Conservation (phyloP, 75 land plant genomes). For the Gnetum montanum region DNA sequence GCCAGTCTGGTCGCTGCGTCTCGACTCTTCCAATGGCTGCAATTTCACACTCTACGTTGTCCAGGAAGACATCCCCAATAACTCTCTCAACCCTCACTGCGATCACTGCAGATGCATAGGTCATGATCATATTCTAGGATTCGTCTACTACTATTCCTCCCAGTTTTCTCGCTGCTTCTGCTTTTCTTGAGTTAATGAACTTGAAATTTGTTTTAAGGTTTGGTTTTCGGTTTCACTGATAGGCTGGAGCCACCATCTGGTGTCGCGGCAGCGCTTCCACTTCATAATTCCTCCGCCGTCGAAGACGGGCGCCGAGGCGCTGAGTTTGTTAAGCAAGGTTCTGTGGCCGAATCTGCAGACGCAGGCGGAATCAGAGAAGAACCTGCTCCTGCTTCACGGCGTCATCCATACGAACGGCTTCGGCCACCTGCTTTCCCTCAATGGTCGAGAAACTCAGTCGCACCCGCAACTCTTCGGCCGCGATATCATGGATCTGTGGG, state of each 20-base stretch:
- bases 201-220: not conserved
- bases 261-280: slow-evolving; percentile 66
- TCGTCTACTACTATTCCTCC: not conserved
- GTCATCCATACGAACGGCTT: slow-evolving; percentile 85
- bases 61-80: slow-evolving; percentile 42
- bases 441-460: slow-evolving; percentile 78
- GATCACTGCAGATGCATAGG: slow-evolving; percentile 76
- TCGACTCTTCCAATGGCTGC: slow-evolving; percentile 36
- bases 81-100: slow-evolving; percentile 48
- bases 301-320: not conserved
- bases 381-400: slow-evolving; percentile 79
- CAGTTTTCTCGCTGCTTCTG: not conserved
- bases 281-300: slow-evolving; percentile 34
- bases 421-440: slow-evolving; percentile 74
- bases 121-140: slow-evolving; percentile 1
- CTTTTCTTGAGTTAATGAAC: too few species aligned
- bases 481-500: slow-evolving; percentile 91
- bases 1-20: slow-evolving; percentile 55
- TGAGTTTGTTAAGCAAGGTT: not conserved
- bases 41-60: slow-evolving; percentile 49
- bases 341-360: slow-evolving; percentile 4
- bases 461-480: slow-evolving; percentile 42
- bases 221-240: not conserved
- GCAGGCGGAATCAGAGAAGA: slow-evolving; percentile 4
- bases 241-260: slow-evolving; percentile 85